These are phyloP conservation scores for Colletotrichum cuscutae DNA, from an alignment of 2,329 filamentous ascomycete genomes.

Conservation along the genomic window DNA sequence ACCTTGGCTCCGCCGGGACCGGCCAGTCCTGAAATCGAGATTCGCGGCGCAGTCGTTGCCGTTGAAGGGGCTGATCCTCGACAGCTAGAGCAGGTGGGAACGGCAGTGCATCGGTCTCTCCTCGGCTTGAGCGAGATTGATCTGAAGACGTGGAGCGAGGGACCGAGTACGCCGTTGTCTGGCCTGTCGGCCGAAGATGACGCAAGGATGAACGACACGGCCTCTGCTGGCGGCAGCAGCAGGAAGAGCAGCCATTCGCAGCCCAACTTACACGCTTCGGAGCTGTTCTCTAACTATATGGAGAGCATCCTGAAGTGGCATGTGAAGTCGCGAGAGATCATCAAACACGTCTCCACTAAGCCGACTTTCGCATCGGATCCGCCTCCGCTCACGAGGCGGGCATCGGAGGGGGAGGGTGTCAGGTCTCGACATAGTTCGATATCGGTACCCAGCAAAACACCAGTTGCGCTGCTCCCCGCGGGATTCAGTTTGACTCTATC, in stretches of 20 bases:
- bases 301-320: slow-evolving; percentile 80
- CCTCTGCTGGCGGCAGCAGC: slow-evolving; percentile 22
- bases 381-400: slow-evolving; percentile 20
- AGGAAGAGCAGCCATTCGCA: slow-evolving; percentile 34
- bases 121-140: slow-evolving; percentile 50
- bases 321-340: slow-evolving; percentile 76
- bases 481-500: slow-evolving; percentile 84
- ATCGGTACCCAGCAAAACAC: slow-evolving; percentile 53
- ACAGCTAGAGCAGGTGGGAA: slow-evolving; percentile 67
- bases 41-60: slow-evolving; percentile 83
- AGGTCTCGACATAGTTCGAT: slow-evolving; percentile 9
- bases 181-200: slow-evolving; percentile 33
- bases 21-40: slow-evolving; percentile 46
- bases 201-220: slow-evolving; percentile 21
- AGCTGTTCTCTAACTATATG: slow-evolving; percentile 70
- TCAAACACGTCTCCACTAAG: slow-evolving; percentile 56
- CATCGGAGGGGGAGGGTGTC: slow-evolving; percentile 26
- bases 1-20: slow-evolving; percentile 59
- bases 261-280: slow-evolving; percentile 40
- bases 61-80: slow-evolving; percentile 77
- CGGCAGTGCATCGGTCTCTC: slow-evolving; percentile 73
- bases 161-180: slow-evolving; percentile 35
- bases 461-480: slow-evolving; percentile 79
- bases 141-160: slow-evolving; percentile 57
- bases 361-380: slow-evolving; percentile 25